Evolutionary conservation across 2,329 filamentous ascomycete genomes (phyloP).

Genomic region (Fusarium sp.): DNA sequence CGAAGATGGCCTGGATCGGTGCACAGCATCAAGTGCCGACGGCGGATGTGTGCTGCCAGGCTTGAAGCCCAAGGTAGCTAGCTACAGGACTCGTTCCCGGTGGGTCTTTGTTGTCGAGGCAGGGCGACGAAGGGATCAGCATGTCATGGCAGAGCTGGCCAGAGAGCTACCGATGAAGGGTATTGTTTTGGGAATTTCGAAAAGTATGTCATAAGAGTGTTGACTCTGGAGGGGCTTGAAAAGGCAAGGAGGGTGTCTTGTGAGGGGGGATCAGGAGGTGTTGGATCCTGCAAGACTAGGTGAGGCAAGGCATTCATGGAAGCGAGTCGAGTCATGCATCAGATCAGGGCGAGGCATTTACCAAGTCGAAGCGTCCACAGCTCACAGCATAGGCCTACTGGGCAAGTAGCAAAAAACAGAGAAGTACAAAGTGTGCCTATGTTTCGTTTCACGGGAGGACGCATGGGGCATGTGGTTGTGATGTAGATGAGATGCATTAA

Average conservation of each 20-base stretch:
- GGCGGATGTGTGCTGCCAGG: conserved; percentile 1
- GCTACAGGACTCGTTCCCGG: neutral
- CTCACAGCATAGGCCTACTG: conserved; percentile 8
- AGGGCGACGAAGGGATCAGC: neutral
- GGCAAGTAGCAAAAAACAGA: conserved; percentile 18
- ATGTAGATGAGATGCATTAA: conserved; percentile 1
- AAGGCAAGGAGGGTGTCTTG: neutral
- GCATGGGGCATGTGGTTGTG: conserved; percentile 1
- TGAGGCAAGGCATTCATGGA: conserved; percentile 8
- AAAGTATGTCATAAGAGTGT: conserved; percentile 24
- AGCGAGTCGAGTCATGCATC: neutral
- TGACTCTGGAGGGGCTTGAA: conserved; percentile 1
- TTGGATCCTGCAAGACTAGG: conserved; percentile 11
- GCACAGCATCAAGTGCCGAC: neutral
- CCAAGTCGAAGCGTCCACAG: conserved; percentile 10
- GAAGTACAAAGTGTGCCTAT: conserved; percentile 8
- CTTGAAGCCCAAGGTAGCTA: neutral
- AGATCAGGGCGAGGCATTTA: conserved; percentile 23
- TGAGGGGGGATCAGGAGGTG: neutral
- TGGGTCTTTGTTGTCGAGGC: neutral
- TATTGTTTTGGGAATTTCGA: conserved; percentile 17
- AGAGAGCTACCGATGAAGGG: neutral
- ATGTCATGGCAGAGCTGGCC: conserved; percentile 9
- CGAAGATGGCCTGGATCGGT: neutral
- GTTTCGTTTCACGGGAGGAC: conserved; percentile 1